Percentiles rank a stretch among this genome's conserved stretches.
These are phyloP conservation scores for Alternaria alternata DNA, from an alignment of 2,329 filamentous ascomycete genomes.

Conservation along the genomic window DNA sequence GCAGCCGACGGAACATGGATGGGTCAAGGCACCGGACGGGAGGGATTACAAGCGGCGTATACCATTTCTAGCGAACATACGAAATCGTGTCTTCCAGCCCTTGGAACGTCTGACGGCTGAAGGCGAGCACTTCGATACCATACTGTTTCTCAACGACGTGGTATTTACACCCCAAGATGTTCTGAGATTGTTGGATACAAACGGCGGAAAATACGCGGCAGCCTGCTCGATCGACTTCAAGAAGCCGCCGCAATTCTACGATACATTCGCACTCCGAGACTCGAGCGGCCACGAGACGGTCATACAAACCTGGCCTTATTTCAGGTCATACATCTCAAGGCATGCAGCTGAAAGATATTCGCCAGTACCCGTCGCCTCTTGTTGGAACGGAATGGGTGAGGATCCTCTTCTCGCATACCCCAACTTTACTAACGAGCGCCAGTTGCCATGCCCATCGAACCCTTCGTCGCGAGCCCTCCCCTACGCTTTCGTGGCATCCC, in stretches of 20 bases:
- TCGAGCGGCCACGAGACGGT: conserved; percentile 59
- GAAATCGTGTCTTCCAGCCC: conserved; percentile 70
- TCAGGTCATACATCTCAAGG: conserved; percentile 60
- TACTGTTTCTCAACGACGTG: conserved; percentile 71
- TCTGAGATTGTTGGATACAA: conserved; percentile 64
- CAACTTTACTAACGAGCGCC: not conserved
- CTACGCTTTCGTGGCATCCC: conserved; percentile 71
- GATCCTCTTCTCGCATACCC: not conserved
- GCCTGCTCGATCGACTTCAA: conserved; percentile 70
- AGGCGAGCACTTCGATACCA: conserved; percentile 63
- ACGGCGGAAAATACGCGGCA: conserved; percentile 66
- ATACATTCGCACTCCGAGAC: conserved; percentile 70
- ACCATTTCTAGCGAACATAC: conserved; percentile 70
- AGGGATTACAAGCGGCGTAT: conserved; percentile 68
- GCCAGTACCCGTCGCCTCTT: conserved; percentile 68
- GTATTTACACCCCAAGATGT: conserved; percentile 67
- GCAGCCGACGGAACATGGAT: conserved; percentile 56
- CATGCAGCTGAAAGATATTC: conserved; percentile 58
- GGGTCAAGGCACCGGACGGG: conserved; percentile 65
- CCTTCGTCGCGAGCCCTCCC: conserved; percentile 36
- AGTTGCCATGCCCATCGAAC: conserved; percentile 39
- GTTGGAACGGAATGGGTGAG: conserved; percentile 70
- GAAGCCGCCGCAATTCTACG: conserved; percentile 64
- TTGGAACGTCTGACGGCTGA: conserved; percentile 60
- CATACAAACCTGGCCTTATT: conserved; percentile 68